A percentile compares a stretch with the other conserved stretches of the same genome.
These are phyloP conservation scores for Geopyxis carbonaria DNA, from an alignment of 495 filamentous ascomycete genomes.

Conservation along the genomic window DNA sequence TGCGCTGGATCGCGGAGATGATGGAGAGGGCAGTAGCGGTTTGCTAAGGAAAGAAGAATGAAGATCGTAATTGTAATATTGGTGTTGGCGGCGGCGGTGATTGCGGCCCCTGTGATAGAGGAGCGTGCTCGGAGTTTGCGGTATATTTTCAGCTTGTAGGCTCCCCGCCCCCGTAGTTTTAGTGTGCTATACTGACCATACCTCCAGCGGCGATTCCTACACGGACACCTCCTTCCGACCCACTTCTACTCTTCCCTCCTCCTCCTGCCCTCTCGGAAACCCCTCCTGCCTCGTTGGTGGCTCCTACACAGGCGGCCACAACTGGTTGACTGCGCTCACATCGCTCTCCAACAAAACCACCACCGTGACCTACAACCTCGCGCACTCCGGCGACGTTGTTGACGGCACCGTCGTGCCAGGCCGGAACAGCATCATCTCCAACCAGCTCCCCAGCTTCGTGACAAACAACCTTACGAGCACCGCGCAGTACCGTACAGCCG, in stretches of 20 bases:
- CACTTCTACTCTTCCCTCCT: not conserved
- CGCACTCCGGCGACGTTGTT: not conserved
- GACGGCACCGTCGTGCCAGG: not conserved
- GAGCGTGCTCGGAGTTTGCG: too few species aligned
- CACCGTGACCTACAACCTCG: conserved; percentile 1
- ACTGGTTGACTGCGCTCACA: conserved; percentile 3
- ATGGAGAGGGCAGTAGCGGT: too few species aligned
- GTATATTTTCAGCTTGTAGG: too few species aligned
- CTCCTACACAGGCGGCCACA: conserved; percentile 2
- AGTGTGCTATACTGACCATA: too few species aligned
- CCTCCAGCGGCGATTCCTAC: conserved; percentile 4
- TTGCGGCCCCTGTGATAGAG: too few species aligned
- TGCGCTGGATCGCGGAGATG: too few species aligned
- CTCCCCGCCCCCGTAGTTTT: too few species aligned
- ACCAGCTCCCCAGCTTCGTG: conserved; percentile 1
- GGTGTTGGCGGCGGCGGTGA: too few species aligned
- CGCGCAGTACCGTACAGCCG: not conserved
- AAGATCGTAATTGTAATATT: too few species aligned
- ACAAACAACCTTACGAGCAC: too few species aligned
- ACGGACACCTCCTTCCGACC: conserved; percentile 1
- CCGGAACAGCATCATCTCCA: not conserved
- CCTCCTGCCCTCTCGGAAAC: not conserved
- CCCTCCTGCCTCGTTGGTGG: not conserved
- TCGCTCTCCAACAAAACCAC: not conserved
- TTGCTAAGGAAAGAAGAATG: too few species aligned